Conservation (phyloP, 495 filamentous ascomycete genomes). For the Annulohypoxylon moriforme region DNA sequence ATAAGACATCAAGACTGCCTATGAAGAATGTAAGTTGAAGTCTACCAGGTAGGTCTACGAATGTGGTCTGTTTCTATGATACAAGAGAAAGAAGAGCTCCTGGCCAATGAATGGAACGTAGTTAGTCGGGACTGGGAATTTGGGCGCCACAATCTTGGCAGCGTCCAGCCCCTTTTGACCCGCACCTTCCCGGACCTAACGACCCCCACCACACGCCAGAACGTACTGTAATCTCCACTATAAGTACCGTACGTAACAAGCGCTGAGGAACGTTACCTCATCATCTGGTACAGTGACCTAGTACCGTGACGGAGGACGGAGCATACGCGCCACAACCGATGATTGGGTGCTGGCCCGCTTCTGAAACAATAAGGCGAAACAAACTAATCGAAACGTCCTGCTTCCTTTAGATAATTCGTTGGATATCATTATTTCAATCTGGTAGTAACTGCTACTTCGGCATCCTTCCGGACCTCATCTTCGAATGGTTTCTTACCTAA, state of each 20-base stretch:
- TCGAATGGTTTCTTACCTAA: constrained; percentile 1
- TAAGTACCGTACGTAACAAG: constrained; percentile 25
- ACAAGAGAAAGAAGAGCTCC: constrained; percentile 26
- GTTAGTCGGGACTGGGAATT: constrained; percentile 40
- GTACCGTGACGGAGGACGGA: background rate
- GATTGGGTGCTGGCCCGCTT: constrained; percentile 16
- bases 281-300: constrained; percentile 1
- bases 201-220: background rate
- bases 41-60: constrained; percentile 16
- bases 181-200: background rate
- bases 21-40: constrained; percentile 18
- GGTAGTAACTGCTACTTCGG: constrained; percentile 15
- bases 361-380: constrained; percentile 42
- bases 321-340: constrained; percentile 38
- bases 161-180: constrained; percentile 27
- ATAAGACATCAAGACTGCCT: constrained; percentile 21
- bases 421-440: constrained; percentile 24
- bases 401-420: constrained; percentile 33
- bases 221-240: constrained; percentile 15
- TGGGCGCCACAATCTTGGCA: constrained; percentile 47
- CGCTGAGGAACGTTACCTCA: constrained; percentile 21
- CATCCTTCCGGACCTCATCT: constrained; percentile 3
- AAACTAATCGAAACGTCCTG: constrained; percentile 29
- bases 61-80: constrained; percentile 20
- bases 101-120: constrained; percentile 46